phyloP scores from a whole-genome alignment of 441 rosid genomes.

The Gossypium schwendimanii region DNA sequence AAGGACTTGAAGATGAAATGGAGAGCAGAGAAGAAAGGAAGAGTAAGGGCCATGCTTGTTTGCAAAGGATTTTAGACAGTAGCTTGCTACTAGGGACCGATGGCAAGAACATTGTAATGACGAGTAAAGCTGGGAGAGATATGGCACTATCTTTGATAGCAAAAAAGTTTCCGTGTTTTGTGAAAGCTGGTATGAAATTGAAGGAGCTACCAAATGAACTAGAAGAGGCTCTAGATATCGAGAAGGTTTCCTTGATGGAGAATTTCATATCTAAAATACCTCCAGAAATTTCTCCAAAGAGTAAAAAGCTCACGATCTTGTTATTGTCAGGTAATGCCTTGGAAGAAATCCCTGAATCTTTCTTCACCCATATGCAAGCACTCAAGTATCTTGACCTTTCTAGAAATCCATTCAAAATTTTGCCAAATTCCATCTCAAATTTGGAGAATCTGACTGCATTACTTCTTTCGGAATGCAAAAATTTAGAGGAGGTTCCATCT shows the following conservation, averaged over 20 bases:
- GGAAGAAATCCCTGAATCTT: constrained; percentile 11
- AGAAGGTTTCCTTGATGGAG: background rate
- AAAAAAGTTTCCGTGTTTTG: background rate
- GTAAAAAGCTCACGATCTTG: background rate
- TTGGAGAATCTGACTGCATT: background rate
- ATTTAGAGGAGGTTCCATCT: background rate
- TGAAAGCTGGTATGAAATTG: background rate
- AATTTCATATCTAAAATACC: background rate
- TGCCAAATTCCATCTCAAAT: background rate
- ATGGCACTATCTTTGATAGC: constrained; percentile 28
- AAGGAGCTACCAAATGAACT: background rate
- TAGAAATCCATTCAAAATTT: background rate
- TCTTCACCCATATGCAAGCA: constrained; percentile 6
- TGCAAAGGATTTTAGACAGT: constrained; percentile 22
- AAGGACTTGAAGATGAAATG: constrained; percentile 26
- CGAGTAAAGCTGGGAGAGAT: constrained; percentile 34
- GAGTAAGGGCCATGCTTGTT: constrained; percentile 21
- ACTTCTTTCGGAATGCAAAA: background rate
- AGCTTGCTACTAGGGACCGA: constrained; percentile 1
- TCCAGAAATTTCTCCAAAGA: background rate
- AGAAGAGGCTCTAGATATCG: background rate
- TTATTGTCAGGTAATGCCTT: constrained; percentile 7
- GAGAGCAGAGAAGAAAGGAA: constrained; percentile 16
- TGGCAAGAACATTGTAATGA: constrained; percentile 21
- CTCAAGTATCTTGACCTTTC: constrained; percentile 19